These are phyloP conservation scores for Aspergillus hiratsukae DNA, from an alignment of 2,329 filamentous ascomycete species.

Conservation along the genomic window DNA sequence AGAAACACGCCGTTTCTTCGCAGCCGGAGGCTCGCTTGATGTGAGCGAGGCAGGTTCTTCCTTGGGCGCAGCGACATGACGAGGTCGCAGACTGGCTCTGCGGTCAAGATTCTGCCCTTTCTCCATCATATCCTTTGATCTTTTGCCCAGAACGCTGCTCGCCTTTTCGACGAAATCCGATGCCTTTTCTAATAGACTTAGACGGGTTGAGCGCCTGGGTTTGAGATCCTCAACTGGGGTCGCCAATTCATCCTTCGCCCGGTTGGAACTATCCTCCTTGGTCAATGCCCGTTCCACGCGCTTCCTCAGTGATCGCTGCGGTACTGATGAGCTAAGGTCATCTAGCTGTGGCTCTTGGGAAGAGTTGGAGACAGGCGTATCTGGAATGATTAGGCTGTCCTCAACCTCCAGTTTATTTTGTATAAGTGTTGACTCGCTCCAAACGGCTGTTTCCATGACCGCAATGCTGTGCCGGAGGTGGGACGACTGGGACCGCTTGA, in stretches of 20 bases:
- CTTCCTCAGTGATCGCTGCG: constrained; percentile 28
- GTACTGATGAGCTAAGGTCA: constrained; percentile 23
- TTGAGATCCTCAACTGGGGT: constrained; percentile 23
- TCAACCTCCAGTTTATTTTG: constrained; percentile 18
- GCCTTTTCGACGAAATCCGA: constrained; percentile 46
- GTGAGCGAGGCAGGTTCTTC: constrained; percentile 16
- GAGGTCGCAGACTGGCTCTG: constrained; percentile 56
- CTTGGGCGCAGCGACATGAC: constrained; percentile 27
- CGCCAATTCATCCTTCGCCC: constrained; percentile 18
- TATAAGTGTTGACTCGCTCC: constrained; percentile 21
- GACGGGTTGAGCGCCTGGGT: constrained; percentile 42
- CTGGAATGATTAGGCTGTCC: constrained; percentile 25
- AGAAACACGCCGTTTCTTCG: constrained; percentile 43
- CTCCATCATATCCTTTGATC: constrained; percentile 52
- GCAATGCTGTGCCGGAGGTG: constrained; percentile 39
- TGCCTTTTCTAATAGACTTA: constrained; percentile 40
- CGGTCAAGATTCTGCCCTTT: constrained; percentile 53
- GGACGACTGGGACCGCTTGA: constrained; percentile 33
- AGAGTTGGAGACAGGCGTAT: constrained; percentile 33
- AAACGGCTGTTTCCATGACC: constrained; percentile 34
- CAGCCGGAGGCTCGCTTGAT: constrained; percentile 25
- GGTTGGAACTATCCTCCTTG: constrained; percentile 21
- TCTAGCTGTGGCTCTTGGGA: constrained; percentile 25
- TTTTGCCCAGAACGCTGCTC: constrained; percentile 56
- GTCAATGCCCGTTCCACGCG: constrained; percentile 27